A percentile compares a stretch with the other conserved stretches of the same genome.
These are phyloP conservation scores for Gremmenia infestans DNA, from an alignment of 2,329 filamentous ascomycete species.

Conservation along the genomic window DNA sequence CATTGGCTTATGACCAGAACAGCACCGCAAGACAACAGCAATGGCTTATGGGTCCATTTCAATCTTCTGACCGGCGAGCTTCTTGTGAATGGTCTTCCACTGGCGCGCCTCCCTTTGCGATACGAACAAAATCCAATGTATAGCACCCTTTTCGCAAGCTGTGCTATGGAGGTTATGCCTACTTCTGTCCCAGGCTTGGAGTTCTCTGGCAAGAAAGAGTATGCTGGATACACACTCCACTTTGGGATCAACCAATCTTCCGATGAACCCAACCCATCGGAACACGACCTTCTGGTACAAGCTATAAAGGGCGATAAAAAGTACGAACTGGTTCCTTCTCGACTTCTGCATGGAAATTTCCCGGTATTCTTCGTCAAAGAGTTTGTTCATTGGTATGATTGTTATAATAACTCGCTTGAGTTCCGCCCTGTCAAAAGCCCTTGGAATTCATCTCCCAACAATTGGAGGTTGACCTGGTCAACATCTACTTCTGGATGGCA, in stretches of 20 bases:
- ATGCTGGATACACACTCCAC: slow-evolving; percentile 6
- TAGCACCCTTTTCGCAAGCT: slow-evolving; percentile 38
- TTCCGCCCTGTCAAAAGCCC: slow-evolving; percentile 3
- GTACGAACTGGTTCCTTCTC: slow-evolving; percentile 7
- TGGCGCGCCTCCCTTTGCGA: slow-evolving; percentile 40
- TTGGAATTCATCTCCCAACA: slow-evolving; percentile 3
- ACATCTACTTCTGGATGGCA: neutral
- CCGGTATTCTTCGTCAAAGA: slow-evolving; percentile 8
- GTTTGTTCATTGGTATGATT: slow-evolving; percentile 13
- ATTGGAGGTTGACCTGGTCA: slow-evolving; percentile 5
- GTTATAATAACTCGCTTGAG: neutral
- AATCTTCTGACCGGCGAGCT: slow-evolving; percentile 47
- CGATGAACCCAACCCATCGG: neutral
- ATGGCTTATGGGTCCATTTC: slow-evolving; percentile 35
- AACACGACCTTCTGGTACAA: slow-evolving; percentile 1
- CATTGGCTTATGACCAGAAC: slow-evolving; percentile 28
- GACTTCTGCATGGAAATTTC: slow-evolving; percentile 7
- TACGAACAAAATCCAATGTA: slow-evolving; percentile 41
- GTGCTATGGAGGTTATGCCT: slow-evolving; percentile 5
- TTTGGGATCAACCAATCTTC: slow-evolving; percentile 1
- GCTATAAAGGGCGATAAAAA: slow-evolving; percentile 1
- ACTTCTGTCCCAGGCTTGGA: slow-evolving; percentile 7
- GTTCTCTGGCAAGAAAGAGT: slow-evolving; percentile 9
- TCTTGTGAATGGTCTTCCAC: slow-evolving; percentile 44
- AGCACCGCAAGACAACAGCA: neutral